These are phyloP conservation scores for Didymella arachidicola DNA, from an alignment of 2,329 filamentous ascomycete species.

Conservation along the genomic window DNA sequence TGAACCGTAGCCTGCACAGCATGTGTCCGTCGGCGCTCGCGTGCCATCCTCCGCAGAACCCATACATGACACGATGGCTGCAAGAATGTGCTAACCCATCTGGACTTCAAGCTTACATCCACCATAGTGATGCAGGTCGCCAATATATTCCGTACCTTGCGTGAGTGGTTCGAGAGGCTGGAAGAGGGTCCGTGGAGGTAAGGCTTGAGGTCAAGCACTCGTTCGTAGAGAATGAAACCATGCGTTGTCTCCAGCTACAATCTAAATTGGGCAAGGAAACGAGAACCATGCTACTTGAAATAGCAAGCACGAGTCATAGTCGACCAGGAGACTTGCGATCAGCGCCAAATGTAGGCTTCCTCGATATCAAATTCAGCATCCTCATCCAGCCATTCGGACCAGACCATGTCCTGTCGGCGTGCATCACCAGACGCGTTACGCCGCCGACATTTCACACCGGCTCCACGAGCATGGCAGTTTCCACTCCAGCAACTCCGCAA, in stretches of 20 bases:
- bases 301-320: not conserved
- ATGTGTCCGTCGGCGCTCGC: not conserved
- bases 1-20: not conserved
- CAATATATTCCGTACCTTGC: too few relatives aligned
- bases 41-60: not conserved
- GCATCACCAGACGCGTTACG: constrained; percentile 21
- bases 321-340: not conserved
- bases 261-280: constrained; percentile 3
- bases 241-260: not conserved
- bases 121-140: too few relatives aligned
- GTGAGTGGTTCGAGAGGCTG: too few relatives aligned
- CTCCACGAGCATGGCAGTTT: constrained; percentile 24
- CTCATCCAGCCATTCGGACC: constrained; percentile 24
- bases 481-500: constrained; percentile 19
- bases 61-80: not conserved
- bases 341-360: not conserved
- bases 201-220: not conserved
- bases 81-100: too few relatives aligned
- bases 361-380: constrained; percentile 13
- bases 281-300: not conserved
- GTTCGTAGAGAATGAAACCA: not conserved
- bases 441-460: constrained; percentile 16
- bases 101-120: too few relatives aligned
- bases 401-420: constrained; percentile 22
- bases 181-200: not conserved